Conservation (phyloP, 495 filamentous ascomycete genomes). For the Ascobolus immersus region DNA sequence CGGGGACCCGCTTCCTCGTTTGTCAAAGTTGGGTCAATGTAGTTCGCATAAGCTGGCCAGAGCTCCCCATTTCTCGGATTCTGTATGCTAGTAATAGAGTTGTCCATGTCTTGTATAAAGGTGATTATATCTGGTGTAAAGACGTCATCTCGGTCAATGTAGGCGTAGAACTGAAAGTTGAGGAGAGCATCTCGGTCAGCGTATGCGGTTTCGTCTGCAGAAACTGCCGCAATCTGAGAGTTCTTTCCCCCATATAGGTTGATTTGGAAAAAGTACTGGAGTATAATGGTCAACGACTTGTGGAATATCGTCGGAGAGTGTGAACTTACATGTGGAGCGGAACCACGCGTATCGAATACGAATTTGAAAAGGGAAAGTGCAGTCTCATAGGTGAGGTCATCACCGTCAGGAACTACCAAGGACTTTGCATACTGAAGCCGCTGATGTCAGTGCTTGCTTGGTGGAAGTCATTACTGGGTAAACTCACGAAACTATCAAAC, state of each 20-base stretch:
- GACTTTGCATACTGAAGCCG: too few relatives aligned
- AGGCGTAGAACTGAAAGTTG: conserved; percentile 31
- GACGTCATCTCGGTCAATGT: conserved; percentile 12
- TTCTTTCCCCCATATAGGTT: conserved; percentile 29
- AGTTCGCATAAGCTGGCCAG: conserved; percentile 39
- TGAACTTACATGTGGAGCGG: too few relatives aligned
- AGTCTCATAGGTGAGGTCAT: too few relatives aligned
- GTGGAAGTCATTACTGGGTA: too few relatives aligned
- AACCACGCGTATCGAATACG: too few relatives aligned
- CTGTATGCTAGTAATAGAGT: conserved; percentile 15
- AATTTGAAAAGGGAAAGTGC: too few relatives aligned
- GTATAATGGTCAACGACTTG: too few relatives aligned
- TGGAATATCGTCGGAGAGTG: too few relatives aligned
- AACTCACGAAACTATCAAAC: too few relatives aligned
- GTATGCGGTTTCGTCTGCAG: conserved; percentile 28
- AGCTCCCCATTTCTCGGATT: conserved; percentile 15
- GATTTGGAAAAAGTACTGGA: too few relatives aligned
- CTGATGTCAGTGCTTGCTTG: too few relatives aligned
- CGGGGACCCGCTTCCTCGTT: conserved; percentile 22
- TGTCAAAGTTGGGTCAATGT: conserved; percentile 36
- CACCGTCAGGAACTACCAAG: too few relatives aligned
- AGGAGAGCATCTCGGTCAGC: conserved; percentile 31
- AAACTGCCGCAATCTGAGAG: conserved; percentile 21
- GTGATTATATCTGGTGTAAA: conserved; percentile 17
- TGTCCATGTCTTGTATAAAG: conserved; percentile 23